Percentiles rank a stretch among this genome's conserved stretches.
phyloP scores from a whole-genome alignment of 306 rosid species.

The Vigna trinervia region DNA sequence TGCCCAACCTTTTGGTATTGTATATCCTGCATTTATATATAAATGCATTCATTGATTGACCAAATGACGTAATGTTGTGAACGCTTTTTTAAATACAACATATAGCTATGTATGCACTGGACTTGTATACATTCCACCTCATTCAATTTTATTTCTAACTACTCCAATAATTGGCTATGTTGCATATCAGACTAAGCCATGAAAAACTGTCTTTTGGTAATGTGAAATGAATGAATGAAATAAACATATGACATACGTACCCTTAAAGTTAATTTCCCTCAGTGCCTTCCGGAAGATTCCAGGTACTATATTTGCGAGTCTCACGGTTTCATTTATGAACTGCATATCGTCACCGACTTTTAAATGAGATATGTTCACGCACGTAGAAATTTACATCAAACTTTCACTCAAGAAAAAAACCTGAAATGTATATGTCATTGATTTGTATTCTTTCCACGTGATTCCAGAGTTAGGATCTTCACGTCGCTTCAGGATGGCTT shows the following conservation, averaged over 20 bases:
- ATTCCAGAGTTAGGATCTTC: slow-evolving; percentile 69
- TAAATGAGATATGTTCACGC: not conserved
- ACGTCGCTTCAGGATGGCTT: slow-evolving; percentile 69
- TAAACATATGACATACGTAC: slow-evolving; percentile 46
- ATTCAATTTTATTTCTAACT: slow-evolving; percentile 1
- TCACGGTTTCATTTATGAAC: slow-evolving; percentile 92
- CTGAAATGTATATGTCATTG: slow-evolving; percentile 95
- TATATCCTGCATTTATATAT: slow-evolving; percentile 66
- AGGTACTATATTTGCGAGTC: slow-evolving; percentile 97
- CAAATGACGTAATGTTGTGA: slow-evolving; percentile 40
- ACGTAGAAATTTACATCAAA: not conserved
- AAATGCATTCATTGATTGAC: slow-evolving; percentile 20
- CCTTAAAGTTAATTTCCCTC: slow-evolving; percentile 75
- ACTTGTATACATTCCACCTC: slow-evolving; percentile 1
- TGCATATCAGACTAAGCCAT: not conserved
- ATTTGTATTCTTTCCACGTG: slow-evolving; percentile 96
- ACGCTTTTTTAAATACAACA: slow-evolving; percentile 38
- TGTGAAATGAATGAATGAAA: not conserved
- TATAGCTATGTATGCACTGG: slow-evolving; percentile 19
- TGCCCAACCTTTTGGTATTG: slow-evolving; percentile 96
- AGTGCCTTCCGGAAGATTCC: slow-evolving; percentile 89
- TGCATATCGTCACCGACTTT: slow-evolving; percentile 52
- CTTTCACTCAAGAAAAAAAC: slow-evolving; percentile 29
- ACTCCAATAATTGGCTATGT: slow-evolving; percentile 32
- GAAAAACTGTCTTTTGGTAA: slow-evolving; percentile 4